Evolutionary conservation across 371 early-diverging fungal species (phyloP).

Genomic region (Actinomucor elegans): DNA sequence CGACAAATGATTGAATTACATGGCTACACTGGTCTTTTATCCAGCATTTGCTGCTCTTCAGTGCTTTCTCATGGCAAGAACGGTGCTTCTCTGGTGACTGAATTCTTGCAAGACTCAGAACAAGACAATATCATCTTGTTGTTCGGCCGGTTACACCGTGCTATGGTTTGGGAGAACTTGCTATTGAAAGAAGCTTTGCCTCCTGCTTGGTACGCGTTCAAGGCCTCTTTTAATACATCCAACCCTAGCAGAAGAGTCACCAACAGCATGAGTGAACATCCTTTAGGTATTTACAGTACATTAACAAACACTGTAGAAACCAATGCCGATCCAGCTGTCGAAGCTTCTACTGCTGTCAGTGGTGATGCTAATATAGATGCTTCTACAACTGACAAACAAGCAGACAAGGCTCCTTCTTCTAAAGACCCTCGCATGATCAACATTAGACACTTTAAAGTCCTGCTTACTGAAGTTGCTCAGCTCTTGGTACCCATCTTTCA

Average conservation of each 20-base stretch:
- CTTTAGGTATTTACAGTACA: conserved; percentile 36
- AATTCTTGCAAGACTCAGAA: conserved; percentile 51
- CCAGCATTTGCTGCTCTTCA: conserved; percentile 76
- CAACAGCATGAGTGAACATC: conserved; percentile 29
- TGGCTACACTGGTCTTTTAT: conserved; percentile 63
- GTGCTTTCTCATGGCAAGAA: conserved; percentile 66
- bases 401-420: conserved; percentile 16
- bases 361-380: background rate
- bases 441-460: conserved; percentile 61
- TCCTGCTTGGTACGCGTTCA: conserved; percentile 64
- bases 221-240: conserved; percentile 3
- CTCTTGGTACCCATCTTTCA: conserved; percentile 68
- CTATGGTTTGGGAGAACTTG: conserved; percentile 70
- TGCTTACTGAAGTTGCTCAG: conserved; percentile 69
- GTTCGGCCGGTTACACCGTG: conserved; percentile 69
- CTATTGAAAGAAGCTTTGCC: conserved; percentile 65
- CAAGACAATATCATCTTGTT: conserved; percentile 54
- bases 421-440: conserved; percentile 69
- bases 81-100: conserved; percentile 60
- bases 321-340: background rate
- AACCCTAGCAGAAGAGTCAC: conserved; percentile 19
- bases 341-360: background rate
- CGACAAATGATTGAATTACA: conserved; percentile 63
- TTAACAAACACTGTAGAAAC: background rate
- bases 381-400: background rate